Evolutionary conservation across 306 rosid species (phyloP).

Genomic region (Cucurbita ficifolia): DNA sequence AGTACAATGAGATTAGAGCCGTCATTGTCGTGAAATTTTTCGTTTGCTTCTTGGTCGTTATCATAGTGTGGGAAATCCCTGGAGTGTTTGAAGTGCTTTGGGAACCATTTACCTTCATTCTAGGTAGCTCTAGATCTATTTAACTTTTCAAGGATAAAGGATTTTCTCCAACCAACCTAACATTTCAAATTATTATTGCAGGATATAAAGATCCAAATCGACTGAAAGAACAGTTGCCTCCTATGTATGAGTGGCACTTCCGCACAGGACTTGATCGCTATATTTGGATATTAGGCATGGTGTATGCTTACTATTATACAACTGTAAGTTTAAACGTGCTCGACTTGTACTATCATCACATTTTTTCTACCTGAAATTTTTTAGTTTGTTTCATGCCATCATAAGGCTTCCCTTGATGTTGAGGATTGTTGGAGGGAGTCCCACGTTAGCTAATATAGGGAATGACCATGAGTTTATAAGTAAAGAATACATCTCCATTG

Average conservation of each 20-base stretch:
- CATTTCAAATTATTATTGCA: slow-evolving; percentile 3
- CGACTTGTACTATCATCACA: not conserved
- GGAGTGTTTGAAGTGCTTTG: slow-evolving; percentile 84
- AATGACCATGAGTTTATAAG: no score
- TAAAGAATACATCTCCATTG: no score
- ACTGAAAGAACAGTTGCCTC: slow-evolving; percentile 31
- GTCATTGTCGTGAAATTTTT: slow-evolving; percentile 57
- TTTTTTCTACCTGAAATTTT: not conserved
- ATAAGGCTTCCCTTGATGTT: not conserved
- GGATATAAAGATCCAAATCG: slow-evolving; percentile 17
- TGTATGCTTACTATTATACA: slow-evolving; percentile 91
- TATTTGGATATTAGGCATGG: slow-evolving; percentile 95
- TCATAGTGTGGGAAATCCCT: slow-evolving; percentile 85
- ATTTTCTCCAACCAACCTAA: not conserved
- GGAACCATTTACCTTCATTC: slow-evolving; percentile 70
- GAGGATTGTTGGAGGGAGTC: no score
- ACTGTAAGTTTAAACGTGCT: slow-evolving; percentile 36
- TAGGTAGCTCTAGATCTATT: slow-evolving; percentile 27
- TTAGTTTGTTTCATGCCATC: not conserved
- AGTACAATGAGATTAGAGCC: slow-evolving; percentile 63
- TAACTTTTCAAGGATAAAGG: not conserved
- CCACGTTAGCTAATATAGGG: no score
- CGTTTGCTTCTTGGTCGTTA: slow-evolving; percentile 68
- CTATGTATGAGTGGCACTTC: slow-evolving; percentile 86
- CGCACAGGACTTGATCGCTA: slow-evolving; percentile 97